Conservation (phyloP, 2,329 filamentous ascomycete species). For the Scortechinia acanthostroma region DNA sequence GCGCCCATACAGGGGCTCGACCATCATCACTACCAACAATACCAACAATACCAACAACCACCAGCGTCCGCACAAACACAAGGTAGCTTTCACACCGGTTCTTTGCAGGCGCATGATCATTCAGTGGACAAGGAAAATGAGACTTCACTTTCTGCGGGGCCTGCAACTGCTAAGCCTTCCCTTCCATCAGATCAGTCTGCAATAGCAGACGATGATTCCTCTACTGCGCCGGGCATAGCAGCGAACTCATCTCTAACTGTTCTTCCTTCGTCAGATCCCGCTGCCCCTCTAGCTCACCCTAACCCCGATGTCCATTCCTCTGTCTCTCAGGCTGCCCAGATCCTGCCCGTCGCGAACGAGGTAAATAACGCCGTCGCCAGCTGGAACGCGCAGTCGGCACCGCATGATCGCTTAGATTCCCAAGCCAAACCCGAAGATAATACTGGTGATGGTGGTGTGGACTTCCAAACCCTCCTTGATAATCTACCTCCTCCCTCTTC, state of each 20-base stretch:
- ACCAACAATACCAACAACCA: not conserved
- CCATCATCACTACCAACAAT: not conserved
- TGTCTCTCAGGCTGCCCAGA: slow-evolving; percentile 9
- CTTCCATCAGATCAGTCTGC: not conserved
- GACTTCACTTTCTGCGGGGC: not conserved
- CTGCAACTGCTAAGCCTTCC: too few relatives aligned
- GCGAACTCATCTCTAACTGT: slow-evolving; percentile 13
- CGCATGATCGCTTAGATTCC: slow-evolving; percentile 5
- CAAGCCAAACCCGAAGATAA: slow-evolving; percentile 4
- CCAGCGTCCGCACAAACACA: too few relatives aligned
- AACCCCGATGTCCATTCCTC: slow-evolving; percentile 5
- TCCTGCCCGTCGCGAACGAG: slow-evolving; percentile 15
- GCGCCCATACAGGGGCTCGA: not conserved
- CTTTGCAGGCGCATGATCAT: slow-evolving; percentile 11
- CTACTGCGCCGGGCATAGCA: slow-evolving; percentile 4
- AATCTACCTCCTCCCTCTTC: slow-evolving; percentile 26
- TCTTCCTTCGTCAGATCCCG: slow-evolving; percentile 10
- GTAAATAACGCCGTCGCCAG: slow-evolving; percentile 15
- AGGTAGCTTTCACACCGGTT: slow-evolving; percentile 20
- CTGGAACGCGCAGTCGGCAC: slow-evolving; percentile 10
- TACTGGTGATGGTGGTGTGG: slow-evolving; percentile 26
- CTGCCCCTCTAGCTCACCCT: slow-evolving; percentile 3
- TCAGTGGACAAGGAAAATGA: slow-evolving; percentile 12
- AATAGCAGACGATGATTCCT: not conserved
- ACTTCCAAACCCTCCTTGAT: slow-evolving; percentile 36